Base-by-base conservation (phyloP, 2,329 filamentous ascomycete genomes). In the Pseudopithomyces chartarum region DNA sequence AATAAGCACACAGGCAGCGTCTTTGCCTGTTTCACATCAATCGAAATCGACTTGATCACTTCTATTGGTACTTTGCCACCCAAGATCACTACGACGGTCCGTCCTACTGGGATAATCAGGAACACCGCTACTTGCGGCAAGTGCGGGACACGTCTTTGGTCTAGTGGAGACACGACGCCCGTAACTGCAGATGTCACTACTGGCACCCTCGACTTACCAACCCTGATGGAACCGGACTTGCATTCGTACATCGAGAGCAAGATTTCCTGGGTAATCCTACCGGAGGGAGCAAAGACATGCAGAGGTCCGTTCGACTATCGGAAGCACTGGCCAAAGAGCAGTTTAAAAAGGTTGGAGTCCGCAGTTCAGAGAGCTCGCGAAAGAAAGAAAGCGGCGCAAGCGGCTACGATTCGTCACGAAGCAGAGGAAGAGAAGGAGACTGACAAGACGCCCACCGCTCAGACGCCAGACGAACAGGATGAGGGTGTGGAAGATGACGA, bases 361-460 rank as follows among this genome's bases (percentile, higher is more conserved):
- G 64, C 64, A 22, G 11, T 60, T 32, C 55, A 46, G 33, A 56
- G 58, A 38, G 46, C 40, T 15, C 55, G 57, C 23, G 52, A 56
- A 36, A 39, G 20, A 23, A 11, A 20, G 36, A 58, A 46, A 56
- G 22, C 38, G 17, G 19, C 17, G 43, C 43, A 47, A 33, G 54
- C 53, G 1, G 60, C 56, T 17, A 47, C 54, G 33, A 10, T 26
- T 15, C 13, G 56, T 39, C 15, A 58, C 54, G 52, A 57, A 1
- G 54, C 43, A 0, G 58, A 57, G 23, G 54, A 57, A n/a, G 55
- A 53, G 29, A 52, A 56, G 22, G 53, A 55, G 38, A 26, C 47
- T 2, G 69, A 73, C 22, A 73, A 69, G 52, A 73, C 70, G n/a
- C 70, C 70, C 1, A 71, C 68, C 2, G 70, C 64, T 2, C 60